A percentile compares a stretch with the other conserved stretches of the same genome.
Conservation (phyloP, 176 grass and related monocot species). For the Oryza glaberrima region DNA sequence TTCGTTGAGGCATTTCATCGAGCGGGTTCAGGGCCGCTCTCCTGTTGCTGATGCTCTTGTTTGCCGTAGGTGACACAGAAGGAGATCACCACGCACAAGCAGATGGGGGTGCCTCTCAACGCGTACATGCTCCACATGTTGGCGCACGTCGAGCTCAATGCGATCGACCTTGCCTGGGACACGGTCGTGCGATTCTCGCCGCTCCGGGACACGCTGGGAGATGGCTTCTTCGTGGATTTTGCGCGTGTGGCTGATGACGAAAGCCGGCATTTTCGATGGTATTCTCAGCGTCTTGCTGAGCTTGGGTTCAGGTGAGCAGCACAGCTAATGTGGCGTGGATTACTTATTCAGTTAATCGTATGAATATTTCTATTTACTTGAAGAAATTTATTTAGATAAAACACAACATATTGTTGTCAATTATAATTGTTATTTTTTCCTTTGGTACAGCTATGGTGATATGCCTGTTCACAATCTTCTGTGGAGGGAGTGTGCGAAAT, state of each 20-base stretch:
- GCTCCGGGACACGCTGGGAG: slow-evolving; percentile 59
- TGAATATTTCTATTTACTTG: not conserved
- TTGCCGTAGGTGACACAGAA: slow-evolving; percentile 67
- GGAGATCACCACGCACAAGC: slow-evolving; percentile 80
- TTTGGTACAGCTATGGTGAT: slow-evolving; percentile 70
- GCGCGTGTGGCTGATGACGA: slow-evolving; percentile 88
- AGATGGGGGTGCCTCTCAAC: slow-evolving; percentile 78
- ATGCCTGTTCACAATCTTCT: slow-evolving; percentile 97
- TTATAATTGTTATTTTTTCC: not conserved
- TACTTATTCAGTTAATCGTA: not conserved
- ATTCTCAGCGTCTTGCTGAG: slow-evolving; percentile 79
- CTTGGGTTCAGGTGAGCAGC: slow-evolving; percentile 77
- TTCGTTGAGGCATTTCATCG: slow-evolving; percentile 36
- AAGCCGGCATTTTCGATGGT: slow-evolving; percentile 92
- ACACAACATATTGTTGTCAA: not conserved
- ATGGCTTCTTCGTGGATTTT: slow-evolving; percentile 83
- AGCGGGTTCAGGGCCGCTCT: slow-evolving; percentile 1
- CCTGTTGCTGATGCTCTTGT: not conserved
- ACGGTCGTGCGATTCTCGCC: slow-evolving; percentile 88
- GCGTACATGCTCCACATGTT: slow-evolving; percentile 95
- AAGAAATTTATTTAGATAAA: not conserved
- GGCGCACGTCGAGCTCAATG: slow-evolving; percentile 94
- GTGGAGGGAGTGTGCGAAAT: slow-evolving; percentile 88
- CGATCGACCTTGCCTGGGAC: slow-evolving; percentile 93
- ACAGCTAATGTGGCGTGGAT: not conserved